These are phyloP conservation scores for Pseudonitzschia delicatissima DNA, from an alignment of 108 stramenopile species.

Conservation along the genomic window DNA sequence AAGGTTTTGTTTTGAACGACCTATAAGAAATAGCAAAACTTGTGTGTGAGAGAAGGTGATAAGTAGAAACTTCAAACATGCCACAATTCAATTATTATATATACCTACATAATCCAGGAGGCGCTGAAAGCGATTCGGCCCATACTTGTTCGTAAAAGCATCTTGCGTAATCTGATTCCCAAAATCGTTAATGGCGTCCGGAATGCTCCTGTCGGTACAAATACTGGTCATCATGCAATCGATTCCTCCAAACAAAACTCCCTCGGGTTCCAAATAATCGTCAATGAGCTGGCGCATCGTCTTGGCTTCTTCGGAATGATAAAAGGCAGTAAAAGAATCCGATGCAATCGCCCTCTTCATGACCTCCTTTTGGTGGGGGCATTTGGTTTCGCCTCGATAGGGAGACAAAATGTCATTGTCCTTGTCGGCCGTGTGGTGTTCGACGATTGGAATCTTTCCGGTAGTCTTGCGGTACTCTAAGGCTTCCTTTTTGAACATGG, in stretches of 20 bases:
- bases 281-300: conserved; percentile 23
- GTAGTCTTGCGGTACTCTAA: neutral
- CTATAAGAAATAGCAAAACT: too few relatives aligned
- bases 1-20: conserved; percentile 7
- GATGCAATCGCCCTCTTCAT: conserved; percentile 37
- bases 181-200: conserved; percentile 67
- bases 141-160: conserved; percentile 10
- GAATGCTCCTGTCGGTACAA: conserved; percentile 79
- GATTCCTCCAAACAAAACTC: conserved; percentile 13
- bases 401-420: conserved; percentile 68
- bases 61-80: too few relatives aligned
- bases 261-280: conserved; percentile 20
- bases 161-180: neutral
- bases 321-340: conserved; percentile 33
- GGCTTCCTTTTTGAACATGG: conserved; percentile 62
- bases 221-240: conserved; percentile 91
- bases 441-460: conserved; percentile 36
- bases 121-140: conserved; percentile 40
- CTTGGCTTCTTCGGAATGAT: conserved; percentile 35
- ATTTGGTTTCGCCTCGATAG: conserved; percentile 27
- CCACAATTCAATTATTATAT: neutral
- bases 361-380: conserved; percentile 58
- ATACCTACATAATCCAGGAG: conserved; percentile 26
- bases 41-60: too few relatives aligned
- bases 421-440: conserved; percentile 76